phyloP scores from a whole-genome alignment of 192 early-diverging fungal genomes.

The Coemansia sp. region DNA sequence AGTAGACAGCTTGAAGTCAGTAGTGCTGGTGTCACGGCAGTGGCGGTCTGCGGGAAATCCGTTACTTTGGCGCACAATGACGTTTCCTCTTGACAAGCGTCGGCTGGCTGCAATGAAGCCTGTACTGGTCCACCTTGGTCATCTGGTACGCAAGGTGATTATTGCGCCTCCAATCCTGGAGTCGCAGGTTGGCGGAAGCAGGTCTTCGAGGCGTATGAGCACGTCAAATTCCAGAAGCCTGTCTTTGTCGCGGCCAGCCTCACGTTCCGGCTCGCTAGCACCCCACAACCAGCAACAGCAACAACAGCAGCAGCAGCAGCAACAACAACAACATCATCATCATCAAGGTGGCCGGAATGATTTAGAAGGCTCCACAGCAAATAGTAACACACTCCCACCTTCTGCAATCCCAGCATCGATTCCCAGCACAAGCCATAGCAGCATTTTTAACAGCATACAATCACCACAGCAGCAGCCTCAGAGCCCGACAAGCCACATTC shows the following conservation, averaged over 20 bases:
- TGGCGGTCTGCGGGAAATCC: constrained; percentile 50
- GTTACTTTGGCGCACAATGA: constrained; percentile 54
- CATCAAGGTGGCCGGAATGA: neutral
- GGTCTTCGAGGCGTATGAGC: constrained; percentile 46
- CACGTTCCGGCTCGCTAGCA: constrained; percentile 36
- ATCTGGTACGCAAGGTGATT: constrained; percentile 44
- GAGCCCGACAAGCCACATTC: constrained; percentile 14
- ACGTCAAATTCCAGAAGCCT: constrained; percentile 37
- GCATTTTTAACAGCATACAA: constrained; percentile 24
- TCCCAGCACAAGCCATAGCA: constrained; percentile 21
- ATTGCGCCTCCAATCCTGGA: constrained; percentile 48
- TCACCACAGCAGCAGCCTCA: constrained; percentile 24
- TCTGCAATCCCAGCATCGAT: constrained; percentile 7
- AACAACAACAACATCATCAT: neutral
- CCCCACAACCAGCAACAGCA: constrained; percentile 24
- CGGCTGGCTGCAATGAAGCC: constrained; percentile 49
- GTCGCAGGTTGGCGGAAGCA: constrained; percentile 22
- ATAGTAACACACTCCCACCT: neutral
- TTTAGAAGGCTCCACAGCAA: constrained; percentile 3
- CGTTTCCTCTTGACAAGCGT: constrained; percentile 54
- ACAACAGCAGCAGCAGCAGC: constrained; percentile 26
- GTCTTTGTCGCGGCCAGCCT: constrained; percentile 46
- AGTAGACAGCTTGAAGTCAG: constrained; percentile 34
- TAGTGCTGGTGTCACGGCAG: constrained; percentile 47
- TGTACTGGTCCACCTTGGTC: constrained; percentile 38